A percentile compares a stretch with the other conserved stretches of the same genome.
These are phyloP conservation scores for Leccinum insolens DNA, from an alignment of 1,284 basidiomycete species.

Conservation along the genomic window DNA sequence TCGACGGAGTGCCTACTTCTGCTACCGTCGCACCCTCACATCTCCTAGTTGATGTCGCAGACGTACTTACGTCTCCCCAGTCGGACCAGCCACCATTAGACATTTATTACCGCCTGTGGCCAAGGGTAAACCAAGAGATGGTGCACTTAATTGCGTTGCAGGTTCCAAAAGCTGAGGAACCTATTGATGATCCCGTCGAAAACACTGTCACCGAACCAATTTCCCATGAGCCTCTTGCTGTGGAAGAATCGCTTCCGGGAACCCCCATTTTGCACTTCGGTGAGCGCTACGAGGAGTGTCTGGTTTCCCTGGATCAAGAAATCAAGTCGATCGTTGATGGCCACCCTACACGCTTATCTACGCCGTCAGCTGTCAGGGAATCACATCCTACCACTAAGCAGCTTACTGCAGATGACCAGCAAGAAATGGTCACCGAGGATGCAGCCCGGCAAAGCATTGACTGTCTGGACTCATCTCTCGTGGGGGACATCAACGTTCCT, in stretches of 20 bases:
- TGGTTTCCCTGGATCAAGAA: slow-evolving; percentile 9
- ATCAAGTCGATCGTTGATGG: slow-evolving; percentile 19
- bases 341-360: slow-evolving; percentile 22
- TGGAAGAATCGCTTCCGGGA: slow-evolving; percentile 1
- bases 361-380: slow-evolving; percentile 3
- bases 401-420: slow-evolving; percentile 2
- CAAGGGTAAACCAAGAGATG: slow-evolving; percentile 33
- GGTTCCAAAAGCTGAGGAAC: background rate
- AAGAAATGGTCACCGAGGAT: background rate
- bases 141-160: slow-evolving; percentile 17
- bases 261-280: slow-evolving; percentile 4
- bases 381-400: slow-evolving; percentile 1
- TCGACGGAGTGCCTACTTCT: background rate
- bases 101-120: slow-evolving; percentile 30
- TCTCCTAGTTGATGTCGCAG: slow-evolving; percentile 14
- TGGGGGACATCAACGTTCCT: slow-evolving; percentile 70
- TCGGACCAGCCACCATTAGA: slow-evolving; percentile 15
- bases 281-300: slow-evolving; percentile 3
- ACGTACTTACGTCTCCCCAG: slow-evolving; percentile 4
- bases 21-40: slow-evolving; percentile 4
- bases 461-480: slow-evolving; percentile 53
- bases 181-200: background rate
- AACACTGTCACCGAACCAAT: background rate
- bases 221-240: background rate
- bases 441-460: background rate